Evolutionary conservation across 352 stramenopile genomes (phyloP).

Genomic region (Globisporangium radiosum): DNA sequence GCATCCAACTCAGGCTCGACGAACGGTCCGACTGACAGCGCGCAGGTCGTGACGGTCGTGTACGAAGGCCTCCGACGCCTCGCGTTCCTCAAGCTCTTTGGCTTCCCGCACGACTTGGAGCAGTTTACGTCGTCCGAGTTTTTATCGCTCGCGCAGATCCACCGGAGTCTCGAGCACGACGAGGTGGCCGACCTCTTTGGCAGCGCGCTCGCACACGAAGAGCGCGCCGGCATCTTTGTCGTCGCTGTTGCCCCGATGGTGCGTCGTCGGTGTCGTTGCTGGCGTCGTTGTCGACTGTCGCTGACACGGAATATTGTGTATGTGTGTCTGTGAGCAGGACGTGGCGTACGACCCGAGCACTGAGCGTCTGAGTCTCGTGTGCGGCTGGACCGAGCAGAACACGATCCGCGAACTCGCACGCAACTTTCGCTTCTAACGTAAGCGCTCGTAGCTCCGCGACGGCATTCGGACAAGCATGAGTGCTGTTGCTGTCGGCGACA

Average conservation of each 20-base stretch:
- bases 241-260: constrained; percentile 60
- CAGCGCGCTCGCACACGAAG: constrained; percentile 55
- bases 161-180: constrained; percentile 35
- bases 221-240: constrained; percentile 59
- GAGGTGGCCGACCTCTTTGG: constrained; percentile 66
- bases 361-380: constrained; percentile 48
- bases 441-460: background rate
- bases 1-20: constrained; percentile 1
- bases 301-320: too few relatives aligned
- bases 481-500: too few relatives aligned
- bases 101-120: constrained; percentile 37
- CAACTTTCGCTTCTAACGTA: constrained; percentile 57
- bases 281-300: background rate
- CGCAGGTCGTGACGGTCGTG: constrained; percentile 27
- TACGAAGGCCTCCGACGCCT: constrained; percentile 53
- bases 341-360: constrained; percentile 54
- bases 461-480: too few relatives aligned
- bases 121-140: constrained; percentile 52
- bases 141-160: constrained; percentile 31
- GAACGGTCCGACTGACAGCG: constrained; percentile 7
- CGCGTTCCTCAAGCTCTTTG: constrained; percentile 60
- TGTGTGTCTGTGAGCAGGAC: constrained; percentile 19
- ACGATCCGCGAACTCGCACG: constrained; percentile 53
- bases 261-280: constrained; percentile 8
- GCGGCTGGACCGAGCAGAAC: constrained; percentile 54